Conservation (phyloP, 1,139 yeast genomes). For the Yarrowia galli region DNA sequence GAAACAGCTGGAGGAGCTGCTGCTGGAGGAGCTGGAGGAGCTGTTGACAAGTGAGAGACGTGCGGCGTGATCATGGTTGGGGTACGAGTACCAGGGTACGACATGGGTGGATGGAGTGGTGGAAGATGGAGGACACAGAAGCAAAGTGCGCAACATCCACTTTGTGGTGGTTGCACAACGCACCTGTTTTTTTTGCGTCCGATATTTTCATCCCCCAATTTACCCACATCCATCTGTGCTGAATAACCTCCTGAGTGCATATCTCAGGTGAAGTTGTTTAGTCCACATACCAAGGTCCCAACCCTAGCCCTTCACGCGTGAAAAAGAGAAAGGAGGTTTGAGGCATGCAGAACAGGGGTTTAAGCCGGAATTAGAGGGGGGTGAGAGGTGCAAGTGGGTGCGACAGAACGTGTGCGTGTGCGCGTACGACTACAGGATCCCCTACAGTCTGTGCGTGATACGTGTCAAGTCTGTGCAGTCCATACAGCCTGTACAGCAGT, state of each 20-base stretch:
- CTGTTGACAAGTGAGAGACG: neutral
- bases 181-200: neutral
- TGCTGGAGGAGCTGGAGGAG: neutral
- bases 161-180: too few species aligned
- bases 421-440: too few species aligned
- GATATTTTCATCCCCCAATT: neutral
- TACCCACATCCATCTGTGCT: neutral
- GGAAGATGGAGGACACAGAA: too few species aligned
- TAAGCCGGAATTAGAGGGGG: neutral
- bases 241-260: conserved; percentile 13
- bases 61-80: too few species aligned
- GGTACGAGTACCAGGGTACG: too few species aligned
- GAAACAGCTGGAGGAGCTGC: neutral
- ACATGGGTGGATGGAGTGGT: neutral
- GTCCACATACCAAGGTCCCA: conserved; percentile 7
- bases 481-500: too few species aligned
- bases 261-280: conserved; percentile 15
- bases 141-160: too few species aligned
- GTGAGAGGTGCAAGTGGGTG: neutral
- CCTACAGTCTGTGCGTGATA: too few species aligned
- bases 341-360: conserved; percentile 13
- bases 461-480: too few species aligned
- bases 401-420: neutral
- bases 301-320: conserved; percentile 21
- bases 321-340: conserved; percentile 15